These are phyloP conservation scores for Cyclotella kingstonii DNA, from an alignment of 108 stramenopile species.

Conservation along the genomic window DNA sequence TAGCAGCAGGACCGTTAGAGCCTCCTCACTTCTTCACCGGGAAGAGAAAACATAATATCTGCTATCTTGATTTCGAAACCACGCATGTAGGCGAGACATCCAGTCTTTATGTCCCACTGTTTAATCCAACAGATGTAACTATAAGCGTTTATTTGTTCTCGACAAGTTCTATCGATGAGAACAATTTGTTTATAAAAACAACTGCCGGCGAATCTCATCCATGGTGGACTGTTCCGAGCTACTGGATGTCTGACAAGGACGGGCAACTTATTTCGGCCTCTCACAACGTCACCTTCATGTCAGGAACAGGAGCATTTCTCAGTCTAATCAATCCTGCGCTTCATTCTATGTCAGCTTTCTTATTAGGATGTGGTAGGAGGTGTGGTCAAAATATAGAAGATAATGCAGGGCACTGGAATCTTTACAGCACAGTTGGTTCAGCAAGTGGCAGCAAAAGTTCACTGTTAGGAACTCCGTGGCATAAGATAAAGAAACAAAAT, in stretches of 20 bases:
- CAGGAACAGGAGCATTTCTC: constrained; percentile 64
- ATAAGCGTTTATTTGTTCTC: constrained; percentile 62
- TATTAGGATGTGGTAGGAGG: constrained; percentile 64
- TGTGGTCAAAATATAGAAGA: constrained; percentile 59
- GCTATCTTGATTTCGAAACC: constrained; percentile 55
- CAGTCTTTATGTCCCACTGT: constrained; percentile 39
- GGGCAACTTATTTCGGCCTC: constrained; percentile 68
- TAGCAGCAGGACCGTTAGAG: constrained; percentile 46
- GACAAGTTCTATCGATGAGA: constrained; percentile 12
- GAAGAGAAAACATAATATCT: constrained; percentile 7
- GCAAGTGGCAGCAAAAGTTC: constrained; percentile 55
- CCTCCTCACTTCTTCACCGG: constrained; percentile 53
- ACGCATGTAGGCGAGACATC: constrained; percentile 52
- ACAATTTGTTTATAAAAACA: constrained; percentile 20
- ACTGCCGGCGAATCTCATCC: constrained; percentile 36
- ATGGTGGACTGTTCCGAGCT: constrained; percentile 71
- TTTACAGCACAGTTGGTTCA: constrained; percentile 67
- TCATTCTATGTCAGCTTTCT: constrained; percentile 58
- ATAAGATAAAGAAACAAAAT: no score
- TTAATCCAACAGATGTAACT: constrained; percentile 69
- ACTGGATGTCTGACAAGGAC: constrained; percentile 55
- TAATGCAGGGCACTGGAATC: constrained; percentile 28
- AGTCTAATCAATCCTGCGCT: constrained; percentile 66
- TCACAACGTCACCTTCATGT: constrained; percentile 70
- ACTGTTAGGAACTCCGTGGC: constrained; percentile 46